Evolutionary conservation across 495 filamentous ascomycete species (phyloP).

Genomic region (Pseudotulostoma volvatum): DNA sequence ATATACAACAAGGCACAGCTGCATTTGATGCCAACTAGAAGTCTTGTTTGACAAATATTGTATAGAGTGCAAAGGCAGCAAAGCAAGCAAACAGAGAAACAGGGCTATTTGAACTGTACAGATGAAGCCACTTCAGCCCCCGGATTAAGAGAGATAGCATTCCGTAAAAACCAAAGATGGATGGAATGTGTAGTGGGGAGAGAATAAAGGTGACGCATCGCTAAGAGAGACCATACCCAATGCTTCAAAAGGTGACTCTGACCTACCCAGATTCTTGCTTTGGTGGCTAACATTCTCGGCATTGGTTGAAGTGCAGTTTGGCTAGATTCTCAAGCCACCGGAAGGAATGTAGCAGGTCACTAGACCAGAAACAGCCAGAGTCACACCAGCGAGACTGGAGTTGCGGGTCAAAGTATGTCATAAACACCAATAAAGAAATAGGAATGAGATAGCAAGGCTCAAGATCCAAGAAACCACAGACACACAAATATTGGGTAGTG

Average conservation of each 20-base stretch:
- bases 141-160: constrained; percentile 23
- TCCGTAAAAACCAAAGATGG: constrained; percentile 24
- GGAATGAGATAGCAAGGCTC: not conserved
- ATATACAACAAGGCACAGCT: constrained; percentile 4
- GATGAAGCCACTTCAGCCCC: constrained; percentile 21
- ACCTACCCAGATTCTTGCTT: not conserved
- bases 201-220: constrained; percentile 1
- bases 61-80: constrained; percentile 31
- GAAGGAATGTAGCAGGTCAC: constrained; percentile 3
- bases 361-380: constrained; percentile 1
- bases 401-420: constrained; percentile 1
- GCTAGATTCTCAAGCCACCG: constrained; percentile 2
- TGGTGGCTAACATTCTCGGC: constrained; percentile 4
- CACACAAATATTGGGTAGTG: too few relatives aligned
- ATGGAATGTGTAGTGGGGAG: constrained; percentile 21
- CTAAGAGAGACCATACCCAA: not conserved
- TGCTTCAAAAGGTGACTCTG: not conserved
- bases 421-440: not conserved
- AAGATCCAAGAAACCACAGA: not conserved
- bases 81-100: constrained; percentile 33
- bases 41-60: constrained; percentile 4
- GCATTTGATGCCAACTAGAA: constrained; percentile 2
- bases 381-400: not conserved
- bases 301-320: not conserved
- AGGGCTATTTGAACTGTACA: constrained; percentile 29